These are phyloP conservation scores for Anisogramma anomala DNA, from an alignment of 2,329 filamentous ascomycete genomes.

Conservation along the genomic window DNA sequence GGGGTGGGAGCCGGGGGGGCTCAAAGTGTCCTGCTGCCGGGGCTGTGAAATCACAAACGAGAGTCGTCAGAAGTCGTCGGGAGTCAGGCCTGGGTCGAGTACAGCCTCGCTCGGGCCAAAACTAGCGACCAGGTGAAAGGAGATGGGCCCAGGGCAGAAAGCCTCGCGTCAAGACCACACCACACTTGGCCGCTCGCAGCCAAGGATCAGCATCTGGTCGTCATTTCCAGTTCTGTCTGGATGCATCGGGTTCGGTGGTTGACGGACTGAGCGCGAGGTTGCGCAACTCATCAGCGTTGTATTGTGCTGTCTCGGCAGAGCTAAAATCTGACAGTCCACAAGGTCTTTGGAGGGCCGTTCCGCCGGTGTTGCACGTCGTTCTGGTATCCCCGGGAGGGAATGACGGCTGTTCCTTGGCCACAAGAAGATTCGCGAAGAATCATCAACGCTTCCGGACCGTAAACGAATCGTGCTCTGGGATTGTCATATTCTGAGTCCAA, in stretches of 20 bases:
- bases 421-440: neutral
- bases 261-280: too few species aligned
- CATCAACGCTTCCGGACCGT: neutral
- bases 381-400: neutral
- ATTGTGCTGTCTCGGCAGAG: neutral
- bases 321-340: conserved; percentile 10
- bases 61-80: too few species aligned
- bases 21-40: neutral
- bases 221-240: neutral
- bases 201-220: neutral
- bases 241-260: too few species aligned
- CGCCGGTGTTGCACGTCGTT: conserved; percentile 5
- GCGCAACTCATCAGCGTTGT: neutral
- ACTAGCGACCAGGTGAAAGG: too few species aligned
- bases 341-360: conserved; percentile 7
- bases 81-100: too few species aligned
- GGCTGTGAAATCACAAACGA: too few species aligned
- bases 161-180: too few species aligned
- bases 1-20: neutral
- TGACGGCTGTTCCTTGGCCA: neutral
- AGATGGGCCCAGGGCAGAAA: too few species aligned
- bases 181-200: too few species aligned
- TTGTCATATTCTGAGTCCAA: neutral
- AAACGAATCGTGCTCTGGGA: neutral
- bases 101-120: too few species aligned